Conservation (phyloP, 306 rosid genomes). For the Lotus japonicus region DNA sequence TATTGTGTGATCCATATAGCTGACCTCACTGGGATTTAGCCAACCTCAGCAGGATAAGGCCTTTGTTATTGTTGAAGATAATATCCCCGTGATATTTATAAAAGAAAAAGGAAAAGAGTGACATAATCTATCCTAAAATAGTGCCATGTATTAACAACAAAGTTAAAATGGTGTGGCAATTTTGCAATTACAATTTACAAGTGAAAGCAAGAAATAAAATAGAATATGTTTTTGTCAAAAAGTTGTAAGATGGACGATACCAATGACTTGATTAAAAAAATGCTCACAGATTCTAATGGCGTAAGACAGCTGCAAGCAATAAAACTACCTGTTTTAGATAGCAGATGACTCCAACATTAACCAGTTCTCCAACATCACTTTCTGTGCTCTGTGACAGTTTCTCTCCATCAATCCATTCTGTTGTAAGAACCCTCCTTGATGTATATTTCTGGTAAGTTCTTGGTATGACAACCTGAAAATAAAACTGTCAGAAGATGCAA, state of each 20-base stretch:
- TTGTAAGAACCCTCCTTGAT: conserved; percentile 94
- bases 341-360: conserved; percentile 98
- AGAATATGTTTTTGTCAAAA: not conserved
- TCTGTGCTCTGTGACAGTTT: conserved; percentile 95
- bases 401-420: conserved; percentile 90
- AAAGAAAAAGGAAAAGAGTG: too few relatives aligned
- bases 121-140: too few relatives aligned
- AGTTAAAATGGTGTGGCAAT: not conserved
- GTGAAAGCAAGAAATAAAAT: too few relatives aligned
- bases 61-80: too few relatives aligned
- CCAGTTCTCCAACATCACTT: conserved; percentile 92
- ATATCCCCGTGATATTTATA: too few relatives aligned
- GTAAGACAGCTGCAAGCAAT: not conserved
- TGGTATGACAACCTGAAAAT: conserved; percentile 85
- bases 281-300: not conserved
- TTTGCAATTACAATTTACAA: not conserved
- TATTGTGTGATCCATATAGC: too few relatives aligned
- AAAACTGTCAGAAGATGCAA: conserved; percentile 23
- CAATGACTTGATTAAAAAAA: not conserved
- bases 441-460: conserved; percentile 77
- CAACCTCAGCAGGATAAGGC: too few relatives aligned
- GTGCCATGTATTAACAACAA: too few relatives aligned
- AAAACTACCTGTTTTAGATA: conserved; percentile 82
- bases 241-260: not conserved
- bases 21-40: too few relatives aligned